Conservation (phyloP, 2,329 filamentous ascomycete genomes). For the Diaporthe citriasiana region DNA sequence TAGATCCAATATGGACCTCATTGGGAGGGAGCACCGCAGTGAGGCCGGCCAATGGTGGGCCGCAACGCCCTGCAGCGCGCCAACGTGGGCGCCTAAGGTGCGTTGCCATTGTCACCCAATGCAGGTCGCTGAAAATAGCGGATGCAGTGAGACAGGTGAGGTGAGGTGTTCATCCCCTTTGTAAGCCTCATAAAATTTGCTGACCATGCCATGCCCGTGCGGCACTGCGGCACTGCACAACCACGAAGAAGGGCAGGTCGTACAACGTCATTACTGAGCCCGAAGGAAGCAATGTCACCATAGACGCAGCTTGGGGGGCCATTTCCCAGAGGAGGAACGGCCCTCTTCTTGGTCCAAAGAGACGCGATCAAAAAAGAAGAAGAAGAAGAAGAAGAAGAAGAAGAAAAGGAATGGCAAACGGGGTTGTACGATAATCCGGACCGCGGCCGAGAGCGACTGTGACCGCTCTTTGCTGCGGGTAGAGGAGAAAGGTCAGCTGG, state of each 20-base stretch:
- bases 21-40: slow-evolving; percentile 5
- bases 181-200: slow-evolving; percentile 7
- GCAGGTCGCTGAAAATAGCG: slow-evolving; percentile 34
- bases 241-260: no score
- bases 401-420: not conserved
- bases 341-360: not conserved
- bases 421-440: not conserved
- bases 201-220: not conserved
- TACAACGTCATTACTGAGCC: not conserved
- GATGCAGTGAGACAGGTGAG: slow-evolving; percentile 13
- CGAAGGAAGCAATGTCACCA: not conserved
- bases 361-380: no score
- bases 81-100: slow-evolving; percentile 42
- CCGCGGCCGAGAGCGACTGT: not conserved
- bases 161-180: not conserved
- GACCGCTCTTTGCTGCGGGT: slow-evolving; percentile 28
- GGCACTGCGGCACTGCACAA: not conserved
- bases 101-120: slow-evolving; percentile 37
- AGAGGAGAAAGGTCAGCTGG: not conserved
- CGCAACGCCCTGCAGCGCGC: slow-evolving; percentile 31
- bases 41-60: slow-evolving; percentile 38
- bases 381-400: no score
- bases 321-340: not conserved
- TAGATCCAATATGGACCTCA: slow-evolving; percentile 34
- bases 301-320: slow-evolving; percentile 28